Percentiles rank a stretch among this genome's conserved stretches.
These are phyloP conservation scores for Volvox africanus DNA, from an alignment of 139 green algal genomes.

Conservation along the genomic window DNA sequence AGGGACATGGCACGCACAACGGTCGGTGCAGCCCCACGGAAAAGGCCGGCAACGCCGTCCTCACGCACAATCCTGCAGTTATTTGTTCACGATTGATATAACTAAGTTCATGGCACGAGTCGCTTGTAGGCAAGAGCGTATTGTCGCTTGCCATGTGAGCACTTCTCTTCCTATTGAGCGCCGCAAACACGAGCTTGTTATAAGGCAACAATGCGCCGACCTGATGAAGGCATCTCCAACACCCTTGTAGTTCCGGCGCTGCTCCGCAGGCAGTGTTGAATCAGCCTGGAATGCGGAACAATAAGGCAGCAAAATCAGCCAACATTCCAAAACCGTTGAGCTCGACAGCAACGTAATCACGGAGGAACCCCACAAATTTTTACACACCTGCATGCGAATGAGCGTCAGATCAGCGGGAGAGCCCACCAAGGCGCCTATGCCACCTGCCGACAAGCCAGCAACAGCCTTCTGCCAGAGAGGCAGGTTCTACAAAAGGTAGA, in stretches of 20 bases:
- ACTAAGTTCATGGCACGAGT: too few relatives aligned
- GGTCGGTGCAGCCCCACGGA: slow-evolving; percentile 93
- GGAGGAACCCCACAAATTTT: too few relatives aligned
- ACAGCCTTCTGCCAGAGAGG: slow-evolving; percentile 90
- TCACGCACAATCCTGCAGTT: slow-evolving; percentile 83
- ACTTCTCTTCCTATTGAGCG: too few relatives aligned
- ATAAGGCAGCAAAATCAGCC: background rate
- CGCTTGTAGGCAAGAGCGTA: too few relatives aligned
- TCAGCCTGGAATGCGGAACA: slow-evolving; percentile 75
- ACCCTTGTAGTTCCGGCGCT: slow-evolving; percentile 94
- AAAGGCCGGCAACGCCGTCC: slow-evolving; percentile 88
- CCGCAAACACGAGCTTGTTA: background rate
- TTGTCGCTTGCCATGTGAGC: too few relatives aligned
- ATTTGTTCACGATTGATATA: too few relatives aligned
- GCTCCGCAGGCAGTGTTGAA: slow-evolving; percentile 80
- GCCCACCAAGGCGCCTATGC: slow-evolving; percentile 94
- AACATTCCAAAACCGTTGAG: too few relatives aligned
- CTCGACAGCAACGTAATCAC: too few relatives aligned
- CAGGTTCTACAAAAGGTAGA: slow-evolving; percentile 66
- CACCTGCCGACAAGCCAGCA: slow-evolving; percentile 92
- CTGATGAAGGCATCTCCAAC: slow-evolving; percentile 53
- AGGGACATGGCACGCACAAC: slow-evolving; percentile 97
- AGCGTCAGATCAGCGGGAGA: slow-evolving; percentile 97
- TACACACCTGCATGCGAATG: slow-evolving; percentile 94
- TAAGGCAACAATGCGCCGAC: slow-evolving; percentile 15